phyloP scores from a whole-genome alignment of 78 protist genomes.

The Emiliania huxleyi region DNA sequence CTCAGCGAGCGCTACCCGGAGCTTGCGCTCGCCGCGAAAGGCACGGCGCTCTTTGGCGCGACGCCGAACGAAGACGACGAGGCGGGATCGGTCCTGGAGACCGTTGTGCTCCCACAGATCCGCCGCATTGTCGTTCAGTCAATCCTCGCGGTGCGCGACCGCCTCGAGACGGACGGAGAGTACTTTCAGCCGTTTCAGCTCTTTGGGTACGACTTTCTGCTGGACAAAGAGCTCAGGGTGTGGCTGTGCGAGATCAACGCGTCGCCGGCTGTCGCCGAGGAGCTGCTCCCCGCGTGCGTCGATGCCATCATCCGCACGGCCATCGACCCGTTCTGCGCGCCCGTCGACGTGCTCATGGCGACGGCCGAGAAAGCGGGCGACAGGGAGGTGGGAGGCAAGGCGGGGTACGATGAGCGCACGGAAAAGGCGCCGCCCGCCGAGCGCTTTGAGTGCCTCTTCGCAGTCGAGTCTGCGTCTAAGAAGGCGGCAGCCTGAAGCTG shows the following conservation, averaged over 20 bases:
- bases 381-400: too few relatives aligned
- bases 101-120: background rate
- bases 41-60: too few relatives aligned
- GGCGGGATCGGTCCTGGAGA: background rate
- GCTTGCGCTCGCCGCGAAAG: too few relatives aligned
- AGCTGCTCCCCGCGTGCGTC: background rate
- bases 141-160: background rate
- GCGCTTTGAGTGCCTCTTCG: too few relatives aligned
- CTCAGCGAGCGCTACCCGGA: background rate
- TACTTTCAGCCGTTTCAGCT: background rate
- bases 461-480: too few relatives aligned
- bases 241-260: constrained; percentile 2
- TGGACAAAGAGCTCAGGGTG: background rate
- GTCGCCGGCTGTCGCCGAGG: constrained; percentile 10
- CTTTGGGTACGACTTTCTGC: background rate
- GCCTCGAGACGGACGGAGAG: background rate
- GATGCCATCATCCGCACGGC: background rate
- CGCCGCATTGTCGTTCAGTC: background rate
- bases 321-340: background rate
- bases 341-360: too few relatives aligned
- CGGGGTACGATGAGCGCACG: too few relatives aligned
- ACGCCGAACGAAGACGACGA: too few relatives aligned
- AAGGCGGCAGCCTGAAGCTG: too few relatives aligned
- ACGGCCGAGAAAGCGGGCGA: too few relatives aligned
- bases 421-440: too few relatives aligned